Conservation (phyloP, 257 asterid genomes). For the Apocynum venetum region DNA sequence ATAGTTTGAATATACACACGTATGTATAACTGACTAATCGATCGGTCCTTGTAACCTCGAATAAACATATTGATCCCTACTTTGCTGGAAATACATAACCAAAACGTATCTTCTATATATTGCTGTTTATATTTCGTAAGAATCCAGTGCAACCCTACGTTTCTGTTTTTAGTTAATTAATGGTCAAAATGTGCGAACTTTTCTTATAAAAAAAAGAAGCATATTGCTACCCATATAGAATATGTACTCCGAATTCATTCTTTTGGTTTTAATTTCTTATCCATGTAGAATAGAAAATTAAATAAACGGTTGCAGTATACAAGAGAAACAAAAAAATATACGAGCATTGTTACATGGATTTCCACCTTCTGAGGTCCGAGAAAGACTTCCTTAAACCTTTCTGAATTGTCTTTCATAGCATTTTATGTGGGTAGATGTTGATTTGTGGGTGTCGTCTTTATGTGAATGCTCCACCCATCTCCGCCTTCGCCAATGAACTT, state of each 20-base stretch:
- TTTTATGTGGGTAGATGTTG: slow-evolving; percentile 29
- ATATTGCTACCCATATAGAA: background rate
- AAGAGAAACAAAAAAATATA: too few species aligned
- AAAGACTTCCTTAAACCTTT: slow-evolving; percentile 18
- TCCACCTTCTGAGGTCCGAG: slow-evolving; percentile 27
- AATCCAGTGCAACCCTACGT: background rate
- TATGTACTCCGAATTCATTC: background rate
- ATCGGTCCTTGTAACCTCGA: too few species aligned
- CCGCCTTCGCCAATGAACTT: background rate
- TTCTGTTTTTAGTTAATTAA: background rate
- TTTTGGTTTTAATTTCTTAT: background rate
- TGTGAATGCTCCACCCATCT: slow-evolving; percentile 8
- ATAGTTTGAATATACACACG: too few species aligned
- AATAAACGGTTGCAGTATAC: too few species aligned
- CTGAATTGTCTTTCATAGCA: background rate
- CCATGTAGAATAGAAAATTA: background rate
- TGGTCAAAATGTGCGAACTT: background rate
- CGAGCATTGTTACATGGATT: slow-evolving; percentile 25
- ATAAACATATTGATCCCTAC: background rate
- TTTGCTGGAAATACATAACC: background rate
- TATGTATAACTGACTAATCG: too few species aligned
- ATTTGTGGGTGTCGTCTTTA: slow-evolving; percentile 1
- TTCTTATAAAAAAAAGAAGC: background rate
- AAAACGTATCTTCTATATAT: background rate
- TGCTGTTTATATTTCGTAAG: background rate